Conservation (phyloP, 2,329 filamentous ascomycete genomes). For the Teratosphaeria nubilosa region DNA sequence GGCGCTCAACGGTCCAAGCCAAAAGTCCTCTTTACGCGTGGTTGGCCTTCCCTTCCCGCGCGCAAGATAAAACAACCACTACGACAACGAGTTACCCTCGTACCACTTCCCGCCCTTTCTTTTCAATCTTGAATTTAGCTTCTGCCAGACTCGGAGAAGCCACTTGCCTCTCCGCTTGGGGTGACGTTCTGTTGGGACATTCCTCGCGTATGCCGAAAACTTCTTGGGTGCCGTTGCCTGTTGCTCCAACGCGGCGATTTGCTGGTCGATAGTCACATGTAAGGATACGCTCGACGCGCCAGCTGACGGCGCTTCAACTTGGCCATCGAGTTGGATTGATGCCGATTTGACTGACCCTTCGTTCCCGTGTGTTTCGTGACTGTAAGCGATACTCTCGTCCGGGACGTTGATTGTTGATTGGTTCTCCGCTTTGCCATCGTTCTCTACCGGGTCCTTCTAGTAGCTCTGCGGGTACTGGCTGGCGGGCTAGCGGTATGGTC, state of each 20-base stretch:
- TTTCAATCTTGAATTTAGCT: neutral
- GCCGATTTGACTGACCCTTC: neutral
- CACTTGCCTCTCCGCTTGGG: neutral
- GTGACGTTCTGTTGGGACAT: neutral
- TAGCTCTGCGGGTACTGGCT: constrained; percentile 43
- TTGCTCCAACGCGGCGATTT: neutral
- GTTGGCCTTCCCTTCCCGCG: neutral
- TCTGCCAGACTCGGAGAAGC: neutral
- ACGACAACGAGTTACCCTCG: neutral
- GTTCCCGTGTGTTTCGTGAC: neutral
- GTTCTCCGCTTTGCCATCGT: neutral
- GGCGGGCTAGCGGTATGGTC: constrained; percentile 32
- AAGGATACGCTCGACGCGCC: neutral
- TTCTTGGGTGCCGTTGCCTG: neutral
- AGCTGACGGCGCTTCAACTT: neutral
- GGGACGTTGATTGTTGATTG: neutral
- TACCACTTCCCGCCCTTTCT: neutral
- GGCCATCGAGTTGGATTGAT: neutral
- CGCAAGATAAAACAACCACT: neutral
- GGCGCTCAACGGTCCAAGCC: neutral
- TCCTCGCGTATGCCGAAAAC: neutral
- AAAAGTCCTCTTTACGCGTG: neutral
- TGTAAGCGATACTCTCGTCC: neutral
- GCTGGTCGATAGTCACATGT: neutral
- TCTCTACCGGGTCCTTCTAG: constrained; percentile 22